Conservation (phyloP, 495 filamentous ascomycete species). For the Trichoderma parareesei region DNA sequence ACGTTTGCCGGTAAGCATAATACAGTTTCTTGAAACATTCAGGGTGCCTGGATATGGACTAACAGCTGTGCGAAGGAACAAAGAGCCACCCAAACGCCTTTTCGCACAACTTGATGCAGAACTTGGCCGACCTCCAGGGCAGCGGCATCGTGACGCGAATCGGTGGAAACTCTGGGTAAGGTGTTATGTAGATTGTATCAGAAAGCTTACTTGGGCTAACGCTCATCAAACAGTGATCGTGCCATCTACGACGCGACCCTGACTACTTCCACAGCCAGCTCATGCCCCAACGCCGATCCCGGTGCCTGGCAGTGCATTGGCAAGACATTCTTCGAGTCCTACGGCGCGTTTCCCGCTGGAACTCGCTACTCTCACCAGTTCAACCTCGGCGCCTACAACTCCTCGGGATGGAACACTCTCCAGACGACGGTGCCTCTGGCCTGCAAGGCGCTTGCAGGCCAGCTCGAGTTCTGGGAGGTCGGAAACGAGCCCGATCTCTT, state of each 20-base stretch:
- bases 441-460: slow-evolving; percentile 4
- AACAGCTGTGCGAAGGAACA: not conserved
- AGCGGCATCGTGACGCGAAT: not conserved
- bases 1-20: not conserved
- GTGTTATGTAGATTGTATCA: too few species aligned
- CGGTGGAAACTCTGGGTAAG: slow-evolving; percentile 4
- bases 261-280: not conserved
- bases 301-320: slow-evolving; percentile 3
- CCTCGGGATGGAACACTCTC: not conserved
- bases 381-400: not conserved
- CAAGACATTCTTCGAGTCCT: not conserved
- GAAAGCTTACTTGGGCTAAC: not conserved
- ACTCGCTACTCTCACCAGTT: slow-evolving; percentile 8
- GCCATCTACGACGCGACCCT: not conserved
- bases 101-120: slow-evolving; percentile 1
- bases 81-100: not conserved
- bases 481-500: slow-evolving; percentile 3
- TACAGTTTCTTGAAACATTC: not conserved
- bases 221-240: not conserved
- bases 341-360: not conserved
- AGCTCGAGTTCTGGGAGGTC: slow-evolving; percentile 4
- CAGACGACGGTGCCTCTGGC: not conserved
- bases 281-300: slow-evolving; percentile 1
- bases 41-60: not conserved
- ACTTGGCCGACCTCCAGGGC: slow-evolving; percentile 5